Evolutionary conservation across 805 yeast species (phyloP).

Genomic region (Lachancea sp.): DNA sequence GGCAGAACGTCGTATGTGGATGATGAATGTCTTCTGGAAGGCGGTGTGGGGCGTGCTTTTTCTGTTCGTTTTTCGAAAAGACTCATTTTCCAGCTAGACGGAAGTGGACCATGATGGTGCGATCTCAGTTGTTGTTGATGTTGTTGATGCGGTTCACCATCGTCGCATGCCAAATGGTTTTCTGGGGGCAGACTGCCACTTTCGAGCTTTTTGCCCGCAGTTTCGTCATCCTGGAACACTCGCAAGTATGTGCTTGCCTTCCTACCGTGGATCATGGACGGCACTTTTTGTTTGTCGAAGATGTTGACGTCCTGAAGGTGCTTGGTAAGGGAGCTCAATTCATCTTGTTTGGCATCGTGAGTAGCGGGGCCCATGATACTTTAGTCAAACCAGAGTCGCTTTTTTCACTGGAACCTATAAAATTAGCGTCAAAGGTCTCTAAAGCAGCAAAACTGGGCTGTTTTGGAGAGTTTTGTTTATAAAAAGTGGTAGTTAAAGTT

Average conservation of each 20-base stretch:
- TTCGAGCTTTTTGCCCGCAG: not conserved
- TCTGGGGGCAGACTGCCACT: not conserved
- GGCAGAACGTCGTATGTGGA: conserved; percentile 6
- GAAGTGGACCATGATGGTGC: not conserved
- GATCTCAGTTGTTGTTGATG: not conserved
- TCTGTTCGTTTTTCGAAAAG: not conserved
- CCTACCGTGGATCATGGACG: conserved; percentile 29
- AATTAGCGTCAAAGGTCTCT: not conserved
- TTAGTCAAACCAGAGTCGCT: not conserved
- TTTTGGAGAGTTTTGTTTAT: not conserved
- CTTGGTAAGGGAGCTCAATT: conserved; percentile 7
- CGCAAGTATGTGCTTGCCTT: conserved; percentile 32
- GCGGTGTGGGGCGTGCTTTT: not conserved
- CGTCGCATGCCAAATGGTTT: not conserved
- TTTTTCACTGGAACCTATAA: not conserved
- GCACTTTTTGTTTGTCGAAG: conserved; percentile 18
- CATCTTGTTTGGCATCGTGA: not conserved
- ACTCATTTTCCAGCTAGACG: not conserved
- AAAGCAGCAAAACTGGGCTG: not conserved
- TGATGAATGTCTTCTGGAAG: conserved; percentile 5
- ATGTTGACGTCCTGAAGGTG: conserved; percentile 24
- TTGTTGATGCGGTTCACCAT: not conserved
- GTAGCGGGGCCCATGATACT: not conserved
- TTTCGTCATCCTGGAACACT: conserved; percentile 30
- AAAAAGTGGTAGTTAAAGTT: not conserved